phyloP scores from a whole-genome alignment of 176 grass and related monocot species.

The Pharus latifolius region DNA sequence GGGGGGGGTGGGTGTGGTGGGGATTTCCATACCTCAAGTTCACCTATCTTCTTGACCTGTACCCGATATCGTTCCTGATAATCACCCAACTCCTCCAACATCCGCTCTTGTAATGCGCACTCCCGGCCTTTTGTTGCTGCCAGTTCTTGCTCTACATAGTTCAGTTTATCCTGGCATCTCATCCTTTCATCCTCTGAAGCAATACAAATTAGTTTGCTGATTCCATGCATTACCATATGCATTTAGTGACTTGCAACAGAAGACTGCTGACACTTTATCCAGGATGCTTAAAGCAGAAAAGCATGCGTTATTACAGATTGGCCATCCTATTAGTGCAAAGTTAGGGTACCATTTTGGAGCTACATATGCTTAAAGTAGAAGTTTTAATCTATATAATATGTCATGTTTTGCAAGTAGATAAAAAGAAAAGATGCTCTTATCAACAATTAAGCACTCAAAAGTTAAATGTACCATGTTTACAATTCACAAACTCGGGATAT shows the following conservation, averaged over 20 bases:
- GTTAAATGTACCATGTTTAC: not conserved
- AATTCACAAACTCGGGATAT: not conserved
- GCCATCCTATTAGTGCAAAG: too few relatives aligned
- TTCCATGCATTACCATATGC: not conserved
- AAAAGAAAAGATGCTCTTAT: not conserved
- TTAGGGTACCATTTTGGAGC: too few relatives aligned
- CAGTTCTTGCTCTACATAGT: conserved; percentile 76
- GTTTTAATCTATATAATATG: not conserved
- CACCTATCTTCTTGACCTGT: conserved; percentile 60
- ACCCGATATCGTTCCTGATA: conserved; percentile 52
- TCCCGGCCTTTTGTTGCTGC: conserved; percentile 76
- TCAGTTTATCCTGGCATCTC: conserved; percentile 46
- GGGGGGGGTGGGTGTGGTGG: too few relatives aligned
- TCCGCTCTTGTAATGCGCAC: conserved; percentile 55
- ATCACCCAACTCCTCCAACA: conserved; percentile 66
- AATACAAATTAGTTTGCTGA: conserved; percentile 12
- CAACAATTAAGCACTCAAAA: not conserved
- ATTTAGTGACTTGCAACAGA: conserved; percentile 6
- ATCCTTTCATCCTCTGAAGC: conserved; percentile 66
- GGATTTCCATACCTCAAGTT: conserved; percentile 52
- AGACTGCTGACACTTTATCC: not conserved
- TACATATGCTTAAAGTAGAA: not conserved
- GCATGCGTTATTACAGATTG: too few relatives aligned
- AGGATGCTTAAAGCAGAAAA: not conserved
- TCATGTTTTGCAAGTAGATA: not conserved